Evolutionary conservation across 257 asterid species (phyloP).

Genomic region (Eucommia ulmoides): DNA sequence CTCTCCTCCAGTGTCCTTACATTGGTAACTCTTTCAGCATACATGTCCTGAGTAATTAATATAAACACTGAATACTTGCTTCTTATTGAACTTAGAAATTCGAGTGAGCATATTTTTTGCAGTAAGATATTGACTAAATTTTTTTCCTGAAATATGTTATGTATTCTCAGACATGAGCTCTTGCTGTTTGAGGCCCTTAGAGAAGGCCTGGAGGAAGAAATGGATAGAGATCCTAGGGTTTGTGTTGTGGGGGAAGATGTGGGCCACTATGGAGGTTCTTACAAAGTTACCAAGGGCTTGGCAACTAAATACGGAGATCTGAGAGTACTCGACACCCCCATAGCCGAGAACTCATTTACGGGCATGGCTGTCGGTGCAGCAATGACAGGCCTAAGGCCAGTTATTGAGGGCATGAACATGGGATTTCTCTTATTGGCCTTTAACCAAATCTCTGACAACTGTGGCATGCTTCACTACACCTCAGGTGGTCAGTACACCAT

Average conservation of each 20-base stretch:
- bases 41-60: too few relatives aligned
- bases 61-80: too few relatives aligned
- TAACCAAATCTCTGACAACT: slow-evolving; percentile 81
- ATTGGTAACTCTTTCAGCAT: too few relatives aligned
- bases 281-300: slow-evolving; percentile 67
- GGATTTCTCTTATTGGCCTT: slow-evolving; percentile 80
- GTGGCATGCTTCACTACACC: slow-evolving; percentile 90
- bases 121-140: too few relatives aligned
- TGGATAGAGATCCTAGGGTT: slow-evolving; percentile 68
- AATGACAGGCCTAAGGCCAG: slow-evolving; percentile 75
- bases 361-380: slow-evolving; percentile 88
- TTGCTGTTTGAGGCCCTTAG: slow-evolving; percentile 76
- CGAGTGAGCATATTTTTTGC: too few relatives aligned
- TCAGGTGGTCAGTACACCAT: slow-evolving; percentile 83
- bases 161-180: slow-evolving; percentile 60
- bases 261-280: slow-evolving; percentile 86
- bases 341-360: slow-evolving; percentile 79
- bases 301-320: slow-evolving; percentile 72
- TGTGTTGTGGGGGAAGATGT: slow-evolving; percentile 80
- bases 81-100: too few relatives aligned
- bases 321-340: slow-evolving; percentile 81
- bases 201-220: slow-evolving; percentile 85
- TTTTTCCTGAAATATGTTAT: too few relatives aligned
- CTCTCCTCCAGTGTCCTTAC: too few relatives aligned
- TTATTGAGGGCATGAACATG: slow-evolving; percentile 91